These are phyloP conservation scores for Bryoglossum gracile DNA, from an alignment of 495 filamentous ascomycete genomes.

Conservation along the genomic window DNA sequence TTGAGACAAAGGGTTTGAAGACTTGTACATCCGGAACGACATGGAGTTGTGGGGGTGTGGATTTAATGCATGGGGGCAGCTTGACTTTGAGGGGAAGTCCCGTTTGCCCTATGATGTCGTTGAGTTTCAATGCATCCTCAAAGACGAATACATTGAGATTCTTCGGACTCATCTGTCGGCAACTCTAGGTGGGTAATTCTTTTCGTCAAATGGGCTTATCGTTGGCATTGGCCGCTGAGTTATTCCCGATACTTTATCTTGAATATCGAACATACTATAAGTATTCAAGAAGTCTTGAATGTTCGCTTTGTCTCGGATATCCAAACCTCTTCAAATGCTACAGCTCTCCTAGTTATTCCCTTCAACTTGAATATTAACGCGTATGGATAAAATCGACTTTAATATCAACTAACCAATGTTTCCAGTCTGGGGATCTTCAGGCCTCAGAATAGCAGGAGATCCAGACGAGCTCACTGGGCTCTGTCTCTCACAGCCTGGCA, in stretches of 20 bases:
- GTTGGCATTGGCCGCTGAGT: too few relatives aligned
- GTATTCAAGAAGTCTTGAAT: too few relatives aligned
- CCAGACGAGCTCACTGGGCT: slow-evolving; percentile 7
- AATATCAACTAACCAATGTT: too few relatives aligned
- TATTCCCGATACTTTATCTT: too few relatives aligned
- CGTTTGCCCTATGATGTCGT: slow-evolving; percentile 11
- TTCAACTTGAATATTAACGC: too few relatives aligned
- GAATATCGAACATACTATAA: too few relatives aligned
- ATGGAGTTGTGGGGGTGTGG: slow-evolving; percentile 46
- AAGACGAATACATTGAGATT: slow-evolving; percentile 10
- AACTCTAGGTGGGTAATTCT: slow-evolving; percentile 18
- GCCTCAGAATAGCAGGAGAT: slow-evolving; percentile 23
- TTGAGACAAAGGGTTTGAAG: background rate
- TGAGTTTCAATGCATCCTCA: slow-evolving; percentile 10
- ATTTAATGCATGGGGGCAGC: slow-evolving; percentile 44
- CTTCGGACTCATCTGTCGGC: slow-evolving; percentile 7
- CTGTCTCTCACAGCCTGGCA: slow-evolving; percentile 14
- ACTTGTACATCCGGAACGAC: background rate
- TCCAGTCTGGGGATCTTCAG: slow-evolving; percentile 27
- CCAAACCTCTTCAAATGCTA: too few relatives aligned
- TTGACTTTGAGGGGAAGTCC: slow-evolving; percentile 26
- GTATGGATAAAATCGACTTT: too few relatives aligned
- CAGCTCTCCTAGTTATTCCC: too few relatives aligned
- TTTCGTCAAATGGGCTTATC: too few relatives aligned
- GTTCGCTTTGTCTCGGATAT: too few relatives aligned